phyloP scores from a whole-genome alignment of 129 eudicot genomes.

The Pseudognaphalium luteoalbum region DNA sequence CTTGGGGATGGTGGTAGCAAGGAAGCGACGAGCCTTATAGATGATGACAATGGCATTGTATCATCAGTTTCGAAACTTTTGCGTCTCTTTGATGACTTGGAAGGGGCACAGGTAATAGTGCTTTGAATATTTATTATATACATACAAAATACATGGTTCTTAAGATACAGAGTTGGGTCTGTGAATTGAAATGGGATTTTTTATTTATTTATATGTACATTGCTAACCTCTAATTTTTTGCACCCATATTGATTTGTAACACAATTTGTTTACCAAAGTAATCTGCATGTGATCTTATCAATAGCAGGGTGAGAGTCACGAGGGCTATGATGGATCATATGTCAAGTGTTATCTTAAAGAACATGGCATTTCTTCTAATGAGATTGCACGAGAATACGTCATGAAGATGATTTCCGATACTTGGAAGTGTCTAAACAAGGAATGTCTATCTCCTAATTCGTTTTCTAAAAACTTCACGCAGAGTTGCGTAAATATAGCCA shows the following conservation, averaged over 20 bases:
- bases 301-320: slow-evolving; percentile 52
- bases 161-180: neutral
- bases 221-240: neutral
- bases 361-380: slow-evolving; percentile 29
- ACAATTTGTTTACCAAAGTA: no score
- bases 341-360: slow-evolving; percentile 40
- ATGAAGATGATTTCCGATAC: slow-evolving; percentile 30
- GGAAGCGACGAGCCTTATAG: neutral
- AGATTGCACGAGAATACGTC: slow-evolving; percentile 37
- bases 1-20: slow-evolving; percentile 33
- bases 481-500: slow-evolving; percentile 45
- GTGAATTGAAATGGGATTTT: neutral
- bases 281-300: neutral
- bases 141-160: neutral
- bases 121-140: neutral
- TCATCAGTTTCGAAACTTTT: slow-evolving; percentile 41
- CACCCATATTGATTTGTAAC: neutral
- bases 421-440: slow-evolving; percentile 53
- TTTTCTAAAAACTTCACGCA: slow-evolving; percentile 33
- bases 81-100: slow-evolving; percentile 51
- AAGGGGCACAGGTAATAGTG: slow-evolving; percentile 26
- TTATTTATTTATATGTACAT: neutral
- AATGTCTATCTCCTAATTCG: slow-evolving; percentile 23
- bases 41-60: slow-evolving; percentile 26
- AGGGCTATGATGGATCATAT: slow-evolving; percentile 59